Evolutionary conservation across 2,329 filamentous ascomycete species (phyloP).

Genomic region (Incumbomyces lentus): DNA sequence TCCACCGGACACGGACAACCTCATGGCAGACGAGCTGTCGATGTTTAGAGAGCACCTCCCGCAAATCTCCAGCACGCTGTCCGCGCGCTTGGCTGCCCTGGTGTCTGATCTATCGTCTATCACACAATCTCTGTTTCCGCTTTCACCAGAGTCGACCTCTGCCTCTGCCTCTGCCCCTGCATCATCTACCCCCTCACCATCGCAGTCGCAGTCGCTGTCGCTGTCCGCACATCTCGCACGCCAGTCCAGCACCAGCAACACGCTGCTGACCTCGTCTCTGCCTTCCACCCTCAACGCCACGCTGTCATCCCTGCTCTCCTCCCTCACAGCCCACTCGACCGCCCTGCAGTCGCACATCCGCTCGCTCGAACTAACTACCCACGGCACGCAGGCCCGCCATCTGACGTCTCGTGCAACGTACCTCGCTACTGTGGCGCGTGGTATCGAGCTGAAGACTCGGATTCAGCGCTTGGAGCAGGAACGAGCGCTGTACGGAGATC

Average conservation of each 20-base stretch:
- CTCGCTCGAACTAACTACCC: slow-evolving; percentile 16
- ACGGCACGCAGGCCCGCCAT: slow-evolving; percentile 16
- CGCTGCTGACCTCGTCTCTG: slow-evolving; percentile 5
- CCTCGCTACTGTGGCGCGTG: slow-evolving; percentile 13
- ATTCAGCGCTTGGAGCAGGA: slow-evolving; percentile 12
- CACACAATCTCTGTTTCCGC: background rate
- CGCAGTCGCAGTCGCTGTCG: background rate
- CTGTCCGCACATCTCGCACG: background rate
- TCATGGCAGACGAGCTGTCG: background rate
- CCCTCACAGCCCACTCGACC: slow-evolving; percentile 7
- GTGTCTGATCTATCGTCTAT: background rate
- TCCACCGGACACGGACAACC: slow-evolving; percentile 1
- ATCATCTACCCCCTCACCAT: background rate
- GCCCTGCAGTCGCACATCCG: slow-evolving; percentile 9
- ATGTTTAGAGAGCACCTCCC: background rate
- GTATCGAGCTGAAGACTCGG: slow-evolving; percentile 15
- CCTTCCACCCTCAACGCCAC: slow-evolving; percentile 5
- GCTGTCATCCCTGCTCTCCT: slow-evolving; percentile 3
- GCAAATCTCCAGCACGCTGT: background rate
- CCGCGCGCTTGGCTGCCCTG: background rate
- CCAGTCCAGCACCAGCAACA: slow-evolving; percentile 5
- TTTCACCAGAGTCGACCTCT: too few relatives aligned
- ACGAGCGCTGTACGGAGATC: background rate
- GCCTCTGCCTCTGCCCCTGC: background rate
- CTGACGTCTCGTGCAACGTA: slow-evolving; percentile 8